Base-by-base conservation (phyloP, 106 monocot species). In the Vanilla planifolia region DNA sequence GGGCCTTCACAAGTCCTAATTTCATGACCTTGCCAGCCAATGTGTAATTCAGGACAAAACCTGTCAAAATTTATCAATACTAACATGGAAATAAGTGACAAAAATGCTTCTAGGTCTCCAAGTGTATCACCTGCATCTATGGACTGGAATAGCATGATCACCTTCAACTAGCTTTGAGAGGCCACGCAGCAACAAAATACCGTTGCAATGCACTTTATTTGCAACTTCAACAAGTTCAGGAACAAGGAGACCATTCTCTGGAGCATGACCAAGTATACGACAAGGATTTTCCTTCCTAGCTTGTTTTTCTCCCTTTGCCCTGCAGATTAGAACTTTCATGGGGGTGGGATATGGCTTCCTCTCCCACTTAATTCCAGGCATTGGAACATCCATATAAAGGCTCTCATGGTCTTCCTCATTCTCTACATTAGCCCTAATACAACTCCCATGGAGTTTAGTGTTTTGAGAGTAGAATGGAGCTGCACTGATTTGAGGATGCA, bases 181-280 rank as follows among this genome's bases (percentile, higher is more conserved):
- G 27, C 87, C 60, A 13, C 19, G 46, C 33, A 78, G 59, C 46
- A 92, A 60, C 0, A 34, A 64, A 41, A 57, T 69, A 16, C 73
- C 62, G 21, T 80, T 80, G 43, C 26, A 51, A 48, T 80, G 69
- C 24, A 92, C 80, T 61, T 62, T 63, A 51, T 65, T 68, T n/a
- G 87, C 92, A 37, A 84, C 80, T 8, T 63, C 70, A 63, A 80
- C 50, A 33, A 84, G 80, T 30, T 75, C 58, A 1, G 86, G 74
- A 8, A 84, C 80, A 23, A 87, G 75, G 55, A 92, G 83, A 19
- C 87, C 87, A 73, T 92, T 87, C 29, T 74, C 74, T n/a, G 87
- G 92, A 21, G 92, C 57, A 24, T 73, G 51, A 51, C 81, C 75
- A 17, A 92, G 65, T 25, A 83, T 22, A 7, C 70, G 66, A 52